Percentiles rank a stretch among this genome's conserved stretches.
Conservation (phyloP, 2,329 filamentous ascomycete species). For the Albophoma yamanashiensis region DNA sequence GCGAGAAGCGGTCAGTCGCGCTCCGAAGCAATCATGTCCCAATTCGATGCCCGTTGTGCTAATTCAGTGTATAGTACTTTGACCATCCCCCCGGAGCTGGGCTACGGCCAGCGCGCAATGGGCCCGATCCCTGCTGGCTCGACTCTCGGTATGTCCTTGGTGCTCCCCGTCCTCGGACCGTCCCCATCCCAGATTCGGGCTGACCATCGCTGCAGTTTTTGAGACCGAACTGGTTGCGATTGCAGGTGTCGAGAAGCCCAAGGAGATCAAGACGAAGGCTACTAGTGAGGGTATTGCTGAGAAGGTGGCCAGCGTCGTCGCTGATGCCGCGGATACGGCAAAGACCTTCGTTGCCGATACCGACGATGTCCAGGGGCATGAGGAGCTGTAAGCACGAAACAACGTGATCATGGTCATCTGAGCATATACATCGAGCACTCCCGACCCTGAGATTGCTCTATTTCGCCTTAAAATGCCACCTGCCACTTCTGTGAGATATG, state of each 20-base stretch:
- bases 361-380: conserved; percentile 46
- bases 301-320: conserved; percentile 9
- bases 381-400: conserved; percentile 40
- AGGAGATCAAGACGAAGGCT: conserved; percentile 20
- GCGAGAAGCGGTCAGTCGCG: conserved; percentile 60
- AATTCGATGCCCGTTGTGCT: background rate
- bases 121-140: conserved; percentile 77
- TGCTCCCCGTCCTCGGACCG: conserved; percentile 3
- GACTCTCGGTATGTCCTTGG: conserved; percentile 52
- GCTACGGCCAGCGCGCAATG: conserved; percentile 65
- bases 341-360: conserved; percentile 43
- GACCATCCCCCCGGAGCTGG: conserved; percentile 79
- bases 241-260: conserved; percentile 48
- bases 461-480: background rate
- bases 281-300: conserved; percentile 12
- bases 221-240: conserved; percentile 87
- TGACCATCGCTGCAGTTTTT: conserved; percentile 49
- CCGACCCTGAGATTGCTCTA: background rate
- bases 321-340: conserved; percentile 20
- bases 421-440: background rate
- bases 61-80: conserved; percentile 44
- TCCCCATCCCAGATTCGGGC: conserved; percentile 6
- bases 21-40: background rate
- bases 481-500: background rate
- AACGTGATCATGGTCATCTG: background rate